Conservation (phyloP, 176 grass and related monocot species). For the Musa schizocarpa region DNA sequence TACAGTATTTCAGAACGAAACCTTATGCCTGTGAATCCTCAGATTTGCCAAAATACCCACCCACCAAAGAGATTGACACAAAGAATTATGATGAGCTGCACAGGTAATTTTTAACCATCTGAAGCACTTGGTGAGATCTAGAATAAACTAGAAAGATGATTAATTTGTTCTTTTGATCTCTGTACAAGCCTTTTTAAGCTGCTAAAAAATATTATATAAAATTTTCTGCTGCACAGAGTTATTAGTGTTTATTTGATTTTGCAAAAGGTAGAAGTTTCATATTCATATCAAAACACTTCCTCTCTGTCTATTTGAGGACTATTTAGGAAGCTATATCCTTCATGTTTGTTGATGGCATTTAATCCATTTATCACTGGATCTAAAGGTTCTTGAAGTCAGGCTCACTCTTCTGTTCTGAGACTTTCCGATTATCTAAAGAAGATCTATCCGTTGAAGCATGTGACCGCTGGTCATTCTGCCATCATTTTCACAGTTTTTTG, state of each 20-base stretch:
- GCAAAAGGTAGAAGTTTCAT: neutral
- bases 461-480: neutral
- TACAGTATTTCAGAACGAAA: conserved; percentile 64
- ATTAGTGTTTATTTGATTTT: neutral
- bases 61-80: conserved; percentile 73
- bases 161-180: neutral
- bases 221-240: neutral
- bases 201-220: neutral
- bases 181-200: neutral
- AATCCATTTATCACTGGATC: too few species aligned
- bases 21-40: conserved; percentile 65
- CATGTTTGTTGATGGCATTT: too few species aligned
- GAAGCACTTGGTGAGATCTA: neutral
- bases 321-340: too few species aligned
- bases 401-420: neutral
- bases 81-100: conserved; percentile 48
- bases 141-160: neutral
- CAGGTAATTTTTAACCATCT: conserved; percentile 30
- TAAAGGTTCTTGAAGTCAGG: neutral
- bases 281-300: too few species aligned
- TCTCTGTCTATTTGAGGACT: too few species aligned
- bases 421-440: neutral
- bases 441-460: neutral
- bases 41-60: conserved; percentile 60
- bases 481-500: neutral